phyloP scores from a whole-genome alignment of 176 grass and related monocot species.

The Microstegium vimineum region DNA sequence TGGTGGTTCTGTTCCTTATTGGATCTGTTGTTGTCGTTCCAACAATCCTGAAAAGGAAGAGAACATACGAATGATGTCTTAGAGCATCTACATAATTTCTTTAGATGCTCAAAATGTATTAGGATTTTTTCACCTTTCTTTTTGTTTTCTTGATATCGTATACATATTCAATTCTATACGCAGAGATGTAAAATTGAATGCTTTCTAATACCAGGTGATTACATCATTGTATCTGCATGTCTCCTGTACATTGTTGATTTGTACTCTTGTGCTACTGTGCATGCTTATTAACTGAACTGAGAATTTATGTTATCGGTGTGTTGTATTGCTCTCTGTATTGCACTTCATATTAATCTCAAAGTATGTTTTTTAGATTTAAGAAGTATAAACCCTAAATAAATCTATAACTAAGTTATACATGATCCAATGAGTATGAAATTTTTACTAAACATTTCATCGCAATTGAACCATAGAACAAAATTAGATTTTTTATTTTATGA shows the following conservation, averaged over 20 bases:
- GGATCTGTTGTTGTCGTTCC: constrained; percentile 76
- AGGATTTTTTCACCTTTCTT: not conserved
- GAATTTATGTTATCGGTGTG: not conserved
- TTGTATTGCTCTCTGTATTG: not conserved
- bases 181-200: constrained; percentile 49
- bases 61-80: constrained; percentile 66
- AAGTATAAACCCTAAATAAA: too few relatives aligned
- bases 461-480: too few relatives aligned
- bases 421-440: too few relatives aligned
- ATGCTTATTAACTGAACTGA: not conserved
- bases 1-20: constrained; percentile 83
- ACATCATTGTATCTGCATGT: not conserved
- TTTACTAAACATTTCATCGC: too few relatives aligned
- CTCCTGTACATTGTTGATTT: not conserved
- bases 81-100: constrained; percentile 9
- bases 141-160: constrained; percentile 41
- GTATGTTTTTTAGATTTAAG: not conserved
- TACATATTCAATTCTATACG: constrained; percentile 39
- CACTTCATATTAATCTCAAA: not conserved
- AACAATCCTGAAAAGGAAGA: constrained; percentile 86
- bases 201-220: constrained; percentile 27
- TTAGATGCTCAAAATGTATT: constrained; percentile 18
- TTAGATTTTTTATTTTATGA: too few relatives aligned
- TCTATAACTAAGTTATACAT: too few relatives aligned
- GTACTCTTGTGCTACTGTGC: not conserved